phyloP scores from a whole-genome alignment of 345 rosid species.

The Hypericum perforatum region DNA sequence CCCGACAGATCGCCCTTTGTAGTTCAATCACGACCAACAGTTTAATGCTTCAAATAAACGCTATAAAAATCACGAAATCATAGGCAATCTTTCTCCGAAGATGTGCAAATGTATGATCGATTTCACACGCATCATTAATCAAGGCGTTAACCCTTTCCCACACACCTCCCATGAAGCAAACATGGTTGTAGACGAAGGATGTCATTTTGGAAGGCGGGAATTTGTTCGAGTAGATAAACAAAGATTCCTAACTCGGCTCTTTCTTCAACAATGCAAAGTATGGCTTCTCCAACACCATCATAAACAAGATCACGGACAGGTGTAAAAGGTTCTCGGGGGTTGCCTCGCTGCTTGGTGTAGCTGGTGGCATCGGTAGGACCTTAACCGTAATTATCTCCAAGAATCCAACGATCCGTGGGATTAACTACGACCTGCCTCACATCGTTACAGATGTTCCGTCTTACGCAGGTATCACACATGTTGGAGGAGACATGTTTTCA shows the following conservation, averaged over 20 bases:
- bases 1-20: too few species aligned
- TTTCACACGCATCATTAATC: too few species aligned
- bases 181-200: conserved; percentile 24
- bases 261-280: too few species aligned
- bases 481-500: conserved; percentile 22
- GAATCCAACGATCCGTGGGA: conserved; percentile 34
- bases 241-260: conserved; percentile 9
- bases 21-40: too few species aligned
- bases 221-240: conserved; percentile 18
- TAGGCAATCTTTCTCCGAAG: conserved; percentile 13
- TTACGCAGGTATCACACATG: conserved; percentile 28
- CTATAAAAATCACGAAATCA: too few species aligned
- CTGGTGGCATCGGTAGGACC: conserved; percentile 24
- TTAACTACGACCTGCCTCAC: conserved; percentile 40
- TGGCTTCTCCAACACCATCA: conserved; percentile 9
- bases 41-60: too few species aligned
- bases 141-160: neutral
- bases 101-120: conserved; percentile 11
- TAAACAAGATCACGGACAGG: conserved; percentile 18
- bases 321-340: conserved; percentile 32
- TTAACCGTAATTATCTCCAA: conserved; percentile 27
- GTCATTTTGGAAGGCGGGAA: conserved; percentile 28
- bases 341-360: conserved; percentile 25
- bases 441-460: conserved; percentile 20
- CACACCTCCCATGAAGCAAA: too few species aligned